Base-by-base conservation (phyloP, 2,329 filamentous ascomycete species). In the Neophaeococcomyces aloes region DNA sequence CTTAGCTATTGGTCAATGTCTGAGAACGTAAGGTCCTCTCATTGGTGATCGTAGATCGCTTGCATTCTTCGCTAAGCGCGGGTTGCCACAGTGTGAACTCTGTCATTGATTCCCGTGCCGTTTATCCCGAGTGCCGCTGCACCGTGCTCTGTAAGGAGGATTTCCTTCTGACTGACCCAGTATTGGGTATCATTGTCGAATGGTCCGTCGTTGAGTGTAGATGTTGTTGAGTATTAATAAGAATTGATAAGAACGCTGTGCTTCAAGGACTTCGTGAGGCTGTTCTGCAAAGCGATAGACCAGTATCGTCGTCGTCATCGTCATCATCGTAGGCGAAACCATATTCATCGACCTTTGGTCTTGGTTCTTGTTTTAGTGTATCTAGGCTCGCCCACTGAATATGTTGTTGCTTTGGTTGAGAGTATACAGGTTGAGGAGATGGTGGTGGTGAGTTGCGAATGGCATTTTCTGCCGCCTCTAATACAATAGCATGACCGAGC, bases 401-500 rank as follows among this genome's bases (percentile, higher is more conserved):
- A 18, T 47, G 37, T 32, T 35, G 21, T 42, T 47, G 52, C 27
- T 14, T 29, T 44, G 42, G 13, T 38, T 25, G 36, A 29, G 38
- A 36, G 47, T 35, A 48, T 47, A 47, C 29, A 47, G 52, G 27
- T 53, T 49, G 50, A 13, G 51, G 53, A 44, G 48, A 50, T 42
- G 51, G 51, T 42, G 53, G 53, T 17, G 37, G 49, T 47, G 53
- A 52, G 31, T 50, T 46, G 34, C 50, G 46, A 34, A 55, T 52
- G 27, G 50, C 53, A 42, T 50, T 41, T 21, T 53, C 46, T 30
- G 53, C 31, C 32, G 49, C 21, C 7, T 55, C 53, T 8, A 55
- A 39, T 1, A 55, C 25, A 29, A 53, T 50, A n/a, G 38, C 51
- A 33, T 53, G 52, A 39, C 51, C 53, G 33, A 55, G 48, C 47